These are phyloP conservation scores for Lotmaria passim DNA, from an alignment of 208 protist genomes.

Conservation along the genomic window DNA sequence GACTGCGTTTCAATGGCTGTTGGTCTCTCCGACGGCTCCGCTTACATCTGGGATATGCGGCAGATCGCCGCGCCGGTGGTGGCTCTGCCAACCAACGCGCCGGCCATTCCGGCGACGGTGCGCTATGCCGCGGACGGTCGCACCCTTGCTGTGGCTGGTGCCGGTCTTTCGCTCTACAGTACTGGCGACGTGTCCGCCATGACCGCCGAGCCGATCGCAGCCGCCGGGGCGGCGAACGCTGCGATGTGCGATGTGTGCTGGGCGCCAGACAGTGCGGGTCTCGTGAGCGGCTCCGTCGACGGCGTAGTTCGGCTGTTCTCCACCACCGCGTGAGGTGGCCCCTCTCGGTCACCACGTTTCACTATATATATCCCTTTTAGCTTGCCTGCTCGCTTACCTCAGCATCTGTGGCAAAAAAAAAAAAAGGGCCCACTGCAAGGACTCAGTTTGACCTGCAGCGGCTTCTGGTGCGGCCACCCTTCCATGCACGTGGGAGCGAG, in stretches of 20 bases:
- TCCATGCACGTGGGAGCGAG: too few species aligned
- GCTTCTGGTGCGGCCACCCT: too few species aligned
- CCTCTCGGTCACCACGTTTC: too few species aligned
- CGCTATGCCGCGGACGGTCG: conserved; percentile 48
- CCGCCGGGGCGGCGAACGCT: conserved; percentile 14
- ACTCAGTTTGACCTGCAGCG: too few species aligned
- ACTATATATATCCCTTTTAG: too few species aligned
- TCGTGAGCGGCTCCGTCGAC: conserved; percentile 53
- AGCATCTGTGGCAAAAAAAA: too few species aligned
- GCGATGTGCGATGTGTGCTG: conserved; percentile 55
- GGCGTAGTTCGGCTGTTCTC: conserved; percentile 55
- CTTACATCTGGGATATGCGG: conserved; percentile 97
- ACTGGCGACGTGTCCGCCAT: conserved; percentile 4
- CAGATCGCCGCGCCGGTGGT: conserved; percentile 80
- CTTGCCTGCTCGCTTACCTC: too few species aligned
- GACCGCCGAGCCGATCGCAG: conserved; percentile 9
- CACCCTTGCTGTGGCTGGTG: conserved; percentile 24
- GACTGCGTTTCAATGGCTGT: conserved; percentile 95
- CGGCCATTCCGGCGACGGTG: conserved; percentile 33
- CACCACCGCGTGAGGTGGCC: conserved; percentile 8
- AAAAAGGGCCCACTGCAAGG: too few species aligned
- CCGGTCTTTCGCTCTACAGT: conserved; percentile 23
- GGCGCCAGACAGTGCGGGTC: conserved; percentile 32
- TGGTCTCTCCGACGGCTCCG: conserved; percentile 64
- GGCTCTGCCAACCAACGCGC: conserved; percentile 24